Percentiles rank a stretch among this genome's conserved stretches.
These are phyloP conservation scores for Ophiostoma montium DNA, from an alignment of 2,329 filamentous ascomycete species.

Conservation along the genomic window DNA sequence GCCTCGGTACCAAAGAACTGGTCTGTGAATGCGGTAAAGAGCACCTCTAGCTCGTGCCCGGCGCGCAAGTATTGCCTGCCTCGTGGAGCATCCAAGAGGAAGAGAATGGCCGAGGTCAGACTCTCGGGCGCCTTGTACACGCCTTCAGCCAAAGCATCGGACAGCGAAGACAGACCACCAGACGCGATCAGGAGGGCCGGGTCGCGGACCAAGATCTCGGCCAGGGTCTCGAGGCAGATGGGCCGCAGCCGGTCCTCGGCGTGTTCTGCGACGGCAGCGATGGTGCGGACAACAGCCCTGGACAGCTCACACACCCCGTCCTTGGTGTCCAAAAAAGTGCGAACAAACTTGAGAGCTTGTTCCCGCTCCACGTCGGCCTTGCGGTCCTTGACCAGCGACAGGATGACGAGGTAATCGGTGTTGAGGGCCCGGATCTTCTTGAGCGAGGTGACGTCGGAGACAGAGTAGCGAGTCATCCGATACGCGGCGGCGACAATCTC, in stretches of 20 bases:
- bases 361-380: constrained; percentile 96
- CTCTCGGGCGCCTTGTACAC: constrained; percentile 88
- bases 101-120: constrained; percentile 73
- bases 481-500: constrained; percentile 95
- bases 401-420: constrained; percentile 82
- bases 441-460: constrained; percentile 80
- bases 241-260: constrained; percentile 72
- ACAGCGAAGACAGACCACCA: constrained; percentile 72
- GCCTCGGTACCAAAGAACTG: constrained; percentile 46
- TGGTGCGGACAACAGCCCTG: constrained; percentile 70
- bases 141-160: constrained; percentile 83
- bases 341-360: constrained; percentile 90
- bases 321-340: constrained; percentile 90
- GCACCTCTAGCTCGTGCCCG: constrained; percentile 75
- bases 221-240: constrained; percentile 84
- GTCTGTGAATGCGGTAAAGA: constrained; percentile 90
- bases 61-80: constrained; percentile 71
- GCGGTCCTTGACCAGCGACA: constrained; percentile 86
- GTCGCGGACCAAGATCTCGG: constrained; percentile 80
- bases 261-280: constrained; percentile 82
- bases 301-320: constrained; percentile 82
- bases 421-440: constrained; percentile 78
- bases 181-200: constrained; percentile 68
- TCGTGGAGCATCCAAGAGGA: constrained; percentile 72
- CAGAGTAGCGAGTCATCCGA: constrained; percentile 82